phyloP scores from a whole-genome alignment of 345 rosid species.

The Trapa bicornis region DNA sequence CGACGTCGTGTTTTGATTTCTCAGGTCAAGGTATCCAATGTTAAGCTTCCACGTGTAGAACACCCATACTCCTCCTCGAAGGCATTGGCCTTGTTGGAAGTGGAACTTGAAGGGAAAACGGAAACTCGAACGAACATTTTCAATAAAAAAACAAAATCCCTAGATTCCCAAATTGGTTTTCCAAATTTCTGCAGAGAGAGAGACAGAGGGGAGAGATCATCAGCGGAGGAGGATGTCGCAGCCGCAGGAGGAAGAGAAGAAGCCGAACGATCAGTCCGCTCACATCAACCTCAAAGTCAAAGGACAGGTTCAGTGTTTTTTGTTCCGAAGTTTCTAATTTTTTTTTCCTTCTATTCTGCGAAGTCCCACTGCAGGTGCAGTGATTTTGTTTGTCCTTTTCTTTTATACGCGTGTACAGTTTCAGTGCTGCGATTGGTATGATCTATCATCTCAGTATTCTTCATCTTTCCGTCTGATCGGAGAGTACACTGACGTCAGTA shows the following conservation, averaged over 20 bases:
- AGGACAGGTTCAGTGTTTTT: slow-evolving; percentile 54
- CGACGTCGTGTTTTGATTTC: too few relatives aligned
- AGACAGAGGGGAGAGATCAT: too few relatives aligned
- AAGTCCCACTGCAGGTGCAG: not conserved
- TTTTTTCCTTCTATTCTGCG: not conserved
- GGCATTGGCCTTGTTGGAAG: not conserved
- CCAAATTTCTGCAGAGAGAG: not conserved
- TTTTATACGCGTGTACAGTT: not conserved
- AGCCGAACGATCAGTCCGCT: slow-evolving; percentile 56
- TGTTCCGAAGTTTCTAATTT: not conserved
- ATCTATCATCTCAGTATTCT: not conserved
- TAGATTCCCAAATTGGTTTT: not conserved
- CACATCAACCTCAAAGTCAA: slow-evolving; percentile 86
- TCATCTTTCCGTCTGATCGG: too few relatives aligned
- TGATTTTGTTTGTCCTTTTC: not conserved
- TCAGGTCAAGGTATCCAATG: too few relatives aligned
- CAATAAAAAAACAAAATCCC: not conserved
- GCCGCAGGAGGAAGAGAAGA: slow-evolving; percentile 33
- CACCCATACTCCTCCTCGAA: not conserved
- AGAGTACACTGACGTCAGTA: not conserved
- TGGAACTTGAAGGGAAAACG: too few relatives aligned
- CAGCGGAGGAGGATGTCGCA: slow-evolving; percentile 1
- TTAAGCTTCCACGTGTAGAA: not conserved
- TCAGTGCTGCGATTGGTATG: not conserved
- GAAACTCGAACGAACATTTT: not conserved